Evolutionary conservation across 1,284 basidiomycete species (phyloP).

Genomic region (Moniliophthora roreri): DNA sequence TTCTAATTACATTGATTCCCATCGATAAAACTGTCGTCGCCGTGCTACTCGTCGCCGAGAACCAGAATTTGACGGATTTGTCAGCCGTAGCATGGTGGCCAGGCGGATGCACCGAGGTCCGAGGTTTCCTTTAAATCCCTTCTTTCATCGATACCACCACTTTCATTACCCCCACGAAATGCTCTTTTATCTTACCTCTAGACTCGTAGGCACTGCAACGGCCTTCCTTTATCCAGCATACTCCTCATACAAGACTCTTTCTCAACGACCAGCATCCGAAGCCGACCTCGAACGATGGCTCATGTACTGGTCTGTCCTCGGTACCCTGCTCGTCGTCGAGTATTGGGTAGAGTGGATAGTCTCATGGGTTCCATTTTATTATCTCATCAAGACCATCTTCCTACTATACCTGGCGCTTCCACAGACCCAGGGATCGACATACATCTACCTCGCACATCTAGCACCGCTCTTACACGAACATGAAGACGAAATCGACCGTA

Average conservation of each 20-base stretch:
- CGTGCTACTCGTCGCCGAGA: no score
- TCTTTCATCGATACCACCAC: background rate
- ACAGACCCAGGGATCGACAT: constrained; percentile 82
- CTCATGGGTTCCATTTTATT: constrained; percentile 89
- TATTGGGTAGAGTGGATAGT: constrained; percentile 82
- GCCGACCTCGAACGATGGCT: constrained; percentile 82
- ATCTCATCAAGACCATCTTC: constrained; percentile 79
- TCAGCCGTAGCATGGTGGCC: no score
- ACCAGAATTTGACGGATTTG: no score
- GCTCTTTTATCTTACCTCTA: constrained; percentile 4
- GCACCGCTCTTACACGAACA: constrained; percentile 78
- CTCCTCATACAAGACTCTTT: constrained; percentile 83
- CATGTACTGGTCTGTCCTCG: constrained; percentile 89
- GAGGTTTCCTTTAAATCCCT: background rate
- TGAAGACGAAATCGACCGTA: constrained; percentile 79
- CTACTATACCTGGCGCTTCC: constrained; percentile 90
- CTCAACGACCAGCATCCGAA: constrained; percentile 76
- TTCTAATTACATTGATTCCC: no score
- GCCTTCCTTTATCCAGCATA: constrained; percentile 73
- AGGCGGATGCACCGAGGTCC: no score
- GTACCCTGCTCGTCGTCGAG: constrained; percentile 72
- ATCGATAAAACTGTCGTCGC: no score
- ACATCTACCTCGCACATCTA: constrained; percentile 75
- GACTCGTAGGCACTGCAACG: constrained; percentile 3
- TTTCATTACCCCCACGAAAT: background rate